A percentile compares a stretch with the other conserved stretches of the same genome.
Conservation (phyloP, 2,329 filamentous ascomycete genomes). For the Fusarium nisikadoi region DNA sequence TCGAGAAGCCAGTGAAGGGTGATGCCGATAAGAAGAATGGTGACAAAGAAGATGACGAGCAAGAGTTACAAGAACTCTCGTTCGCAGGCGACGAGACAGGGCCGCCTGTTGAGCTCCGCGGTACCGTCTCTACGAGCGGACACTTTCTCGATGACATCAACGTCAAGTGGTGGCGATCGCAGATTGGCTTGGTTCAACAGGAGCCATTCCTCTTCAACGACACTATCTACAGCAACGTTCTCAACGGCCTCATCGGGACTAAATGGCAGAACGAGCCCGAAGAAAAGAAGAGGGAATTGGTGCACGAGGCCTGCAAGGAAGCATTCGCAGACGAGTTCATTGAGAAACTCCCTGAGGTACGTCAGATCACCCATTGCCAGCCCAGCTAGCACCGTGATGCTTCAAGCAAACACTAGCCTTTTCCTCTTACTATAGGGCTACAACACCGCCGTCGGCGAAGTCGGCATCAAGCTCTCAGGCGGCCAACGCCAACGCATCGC, state of each 20-base stretch:
- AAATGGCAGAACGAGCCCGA: constrained; percentile 62
- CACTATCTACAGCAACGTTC: constrained; percentile 70
- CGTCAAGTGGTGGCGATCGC: constrained; percentile 69
- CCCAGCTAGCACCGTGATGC: fast-evolving
- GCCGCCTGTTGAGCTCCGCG: constrained; percentile 58
- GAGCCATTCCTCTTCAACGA: constrained; percentile 76
- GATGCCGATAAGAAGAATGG: constrained; percentile 44
- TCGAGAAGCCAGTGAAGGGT: constrained; percentile 57
- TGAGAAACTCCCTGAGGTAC: constrained; percentile 66
- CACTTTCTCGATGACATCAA: constrained; percentile 67
- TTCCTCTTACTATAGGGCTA: constrained; percentile 63
- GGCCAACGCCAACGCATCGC: constrained; percentile 85
- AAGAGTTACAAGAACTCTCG: not conserved
- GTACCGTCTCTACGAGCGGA: constrained; percentile 61
- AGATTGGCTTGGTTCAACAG: constrained; percentile 74
- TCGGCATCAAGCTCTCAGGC: constrained; percentile 80
- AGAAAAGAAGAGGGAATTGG: constrained; percentile 67
- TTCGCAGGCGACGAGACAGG: constrained; percentile 50
- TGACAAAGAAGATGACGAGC: not conserved
- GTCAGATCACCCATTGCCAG: not conserved
- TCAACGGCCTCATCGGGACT: constrained; percentile 65
- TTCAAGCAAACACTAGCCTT: not conserved
- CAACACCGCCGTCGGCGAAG: constrained; percentile 78
- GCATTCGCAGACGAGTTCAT: constrained; percentile 78
- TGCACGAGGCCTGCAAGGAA: constrained; percentile 71